Percentiles rank a stretch among this genome's conserved stretches.
Evolutionary conservation across 805 yeast species (phyloP).

Genomic region (Nakazawaea wyomingensis): DNA sequence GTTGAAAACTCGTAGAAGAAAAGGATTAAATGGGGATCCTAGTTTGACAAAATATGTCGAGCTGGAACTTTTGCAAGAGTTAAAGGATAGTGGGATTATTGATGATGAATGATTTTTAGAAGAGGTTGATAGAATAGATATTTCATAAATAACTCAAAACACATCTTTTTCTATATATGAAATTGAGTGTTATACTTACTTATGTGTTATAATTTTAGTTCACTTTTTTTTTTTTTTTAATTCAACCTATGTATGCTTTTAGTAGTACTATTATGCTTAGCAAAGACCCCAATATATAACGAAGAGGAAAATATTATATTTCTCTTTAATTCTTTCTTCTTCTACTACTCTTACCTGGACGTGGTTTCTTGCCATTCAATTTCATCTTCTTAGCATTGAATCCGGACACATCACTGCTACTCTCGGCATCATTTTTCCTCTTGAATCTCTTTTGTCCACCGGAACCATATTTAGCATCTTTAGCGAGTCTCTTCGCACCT

Average conservation of each 20-base stretch:
- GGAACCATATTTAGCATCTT: constrained; percentile 66
- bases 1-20: constrained; percentile 81
- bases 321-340: constrained; percentile 20
- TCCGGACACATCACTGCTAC: constrained; percentile 61
- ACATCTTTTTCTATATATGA: too few relatives aligned
- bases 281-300: too few relatives aligned
- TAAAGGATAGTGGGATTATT: constrained; percentile 31
- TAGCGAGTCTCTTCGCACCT: constrained; percentile 62
- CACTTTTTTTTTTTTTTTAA: too few relatives aligned
- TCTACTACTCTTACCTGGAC: constrained; percentile 58
- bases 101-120: constrained; percentile 1
- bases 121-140: not conserved
- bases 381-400: constrained; percentile 53
- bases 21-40: constrained; percentile 77
- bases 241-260: too few relatives aligned
- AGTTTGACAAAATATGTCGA: constrained; percentile 64
- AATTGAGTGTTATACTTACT: too few relatives aligned
- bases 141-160: too few relatives aligned
- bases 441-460: constrained; percentile 77
- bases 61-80: constrained; percentile 44
- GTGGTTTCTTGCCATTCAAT: constrained; percentile 24
- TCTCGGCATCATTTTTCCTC: constrained; percentile 67
- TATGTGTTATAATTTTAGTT: too few relatives aligned
- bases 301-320: not conserved
- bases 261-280: too few relatives aligned